Conservation (phyloP, 148 eudicot genomes). For the Vaccinium vitisidaea region DNA sequence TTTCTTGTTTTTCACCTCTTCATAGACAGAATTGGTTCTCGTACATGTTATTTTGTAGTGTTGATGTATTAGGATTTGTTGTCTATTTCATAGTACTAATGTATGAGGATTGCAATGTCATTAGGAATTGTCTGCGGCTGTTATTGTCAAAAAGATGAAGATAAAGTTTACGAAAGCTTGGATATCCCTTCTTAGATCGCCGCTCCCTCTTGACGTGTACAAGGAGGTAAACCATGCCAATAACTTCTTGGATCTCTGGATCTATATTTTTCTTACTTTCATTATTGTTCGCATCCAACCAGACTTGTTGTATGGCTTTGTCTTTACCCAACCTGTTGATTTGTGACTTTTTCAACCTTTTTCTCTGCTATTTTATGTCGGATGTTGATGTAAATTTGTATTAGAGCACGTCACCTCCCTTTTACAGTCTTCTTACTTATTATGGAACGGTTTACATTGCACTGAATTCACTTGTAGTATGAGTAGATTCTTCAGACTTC, state of each 20-base stretch:
- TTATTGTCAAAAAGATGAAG: slow-evolving; percentile 66
- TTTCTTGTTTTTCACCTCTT: slow-evolving; percentile 4
- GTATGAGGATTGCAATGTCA: slow-evolving; percentile 5
- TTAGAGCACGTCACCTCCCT: not conserved
- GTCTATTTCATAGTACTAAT: not conserved
- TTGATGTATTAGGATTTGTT: not conserved
- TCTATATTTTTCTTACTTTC: not conserved
- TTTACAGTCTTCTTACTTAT: not conserved
- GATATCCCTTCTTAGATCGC: slow-evolving; percentile 76
- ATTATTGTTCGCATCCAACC: not conserved
- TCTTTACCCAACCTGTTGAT: not conserved
- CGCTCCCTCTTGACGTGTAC: slow-evolving; percentile 86
- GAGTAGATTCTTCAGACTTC: not conserved
- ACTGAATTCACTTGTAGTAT: not conserved
- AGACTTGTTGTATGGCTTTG: slow-evolving; percentile 1
- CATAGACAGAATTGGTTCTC: not conserved
- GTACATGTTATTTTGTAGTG: not conserved
- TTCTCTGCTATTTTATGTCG: not conserved
- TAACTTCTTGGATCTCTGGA: not conserved
- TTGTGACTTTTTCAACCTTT: not conserved
- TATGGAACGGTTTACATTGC: not conserved
- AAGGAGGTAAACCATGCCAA: slow-evolving; percentile 61
- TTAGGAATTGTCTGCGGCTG: slow-evolving; percentile 47
- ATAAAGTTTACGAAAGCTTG: slow-evolving; percentile 78
- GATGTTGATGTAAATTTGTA: not conserved